Evolutionary conservation across 2,329 filamentous ascomycete species (phyloP), one percentile per base, ranked within the genome.

Genomic region (Teratosphaeria epicoccoides): DNA sequence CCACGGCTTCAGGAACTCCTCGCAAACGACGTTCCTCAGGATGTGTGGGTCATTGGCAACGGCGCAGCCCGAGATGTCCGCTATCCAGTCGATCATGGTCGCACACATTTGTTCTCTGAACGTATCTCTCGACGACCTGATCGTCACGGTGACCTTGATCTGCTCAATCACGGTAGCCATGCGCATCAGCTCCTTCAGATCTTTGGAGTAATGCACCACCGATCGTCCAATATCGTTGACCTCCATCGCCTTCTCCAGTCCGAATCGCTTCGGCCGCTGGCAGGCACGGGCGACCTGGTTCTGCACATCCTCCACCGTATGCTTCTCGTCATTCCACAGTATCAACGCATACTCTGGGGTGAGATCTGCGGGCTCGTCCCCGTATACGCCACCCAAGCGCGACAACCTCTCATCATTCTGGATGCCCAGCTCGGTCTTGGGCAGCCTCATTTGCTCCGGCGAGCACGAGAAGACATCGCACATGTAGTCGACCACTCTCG

Each of bases 91-190:
- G 50, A 98, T 85, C 55, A 98, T 91, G 14, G 89, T 88, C n/a
- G 87, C 89, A 62, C 90, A 96, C 94, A 98, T 98, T 67, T 97
- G 87, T 67, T 98, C 93, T 53, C 93, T 81, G 71, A 97, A 98
- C 0, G 89, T 97, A 70, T 98, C 93, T 60, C 94, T 81, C 4
- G 93, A 83, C 9, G 91, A 95, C 44, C 93, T 82, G 55, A 98
- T 89, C 0, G 93, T 98, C 47, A 96, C 88, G 0, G 93, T 97
- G 52, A 98, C 82, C 66, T 95, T 90, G 68, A 98, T 96, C 55
- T 95, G 84, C 69, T 98, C 93, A 58, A 98, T 87, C 22, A 93
- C 83, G 57, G 82, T 85, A 4, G 90, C 87, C 69, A 93, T 90
- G 12, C 73, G 73, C 14, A 98, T 74, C 11, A 98, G 77, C 33